phyloP scores from a whole-genome alignment of 2,329 filamentous ascomycete species.

The Bipolaris bicolor region DNA sequence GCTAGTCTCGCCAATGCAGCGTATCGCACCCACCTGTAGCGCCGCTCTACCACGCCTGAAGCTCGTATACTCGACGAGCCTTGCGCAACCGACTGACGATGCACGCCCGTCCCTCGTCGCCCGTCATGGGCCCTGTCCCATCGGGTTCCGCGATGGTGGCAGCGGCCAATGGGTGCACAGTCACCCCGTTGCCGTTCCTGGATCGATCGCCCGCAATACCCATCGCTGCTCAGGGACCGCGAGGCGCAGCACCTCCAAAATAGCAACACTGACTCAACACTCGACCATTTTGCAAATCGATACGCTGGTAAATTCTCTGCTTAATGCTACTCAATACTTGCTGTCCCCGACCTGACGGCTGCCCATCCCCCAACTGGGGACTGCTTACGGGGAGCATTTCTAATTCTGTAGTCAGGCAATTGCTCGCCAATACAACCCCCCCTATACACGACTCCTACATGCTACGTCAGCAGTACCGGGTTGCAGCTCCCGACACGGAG shows the following conservation, averaged over 20 bases:
- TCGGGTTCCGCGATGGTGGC: slow-evolving; percentile 20
- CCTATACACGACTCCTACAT: slow-evolving; percentile 2
- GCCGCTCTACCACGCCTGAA: slow-evolving; percentile 30
- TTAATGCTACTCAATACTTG: slow-evolving; percentile 22
- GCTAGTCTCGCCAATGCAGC: slow-evolving; percentile 37
- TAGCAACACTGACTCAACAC: slow-evolving; percentile 39
- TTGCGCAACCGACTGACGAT: slow-evolving; percentile 1
- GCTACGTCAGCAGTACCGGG: slow-evolving; percentile 3
- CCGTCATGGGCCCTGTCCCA: slow-evolving; percentile 31
- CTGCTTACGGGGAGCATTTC: slow-evolving; percentile 7
- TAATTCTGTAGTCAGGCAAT: neutral
- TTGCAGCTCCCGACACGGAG: neutral
- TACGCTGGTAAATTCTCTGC: slow-evolving; percentile 20
- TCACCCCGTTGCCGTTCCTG: slow-evolving; percentile 31
- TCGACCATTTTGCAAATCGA: slow-evolving; percentile 23
- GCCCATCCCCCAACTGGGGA: slow-evolving; percentile 13
- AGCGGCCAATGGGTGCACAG: slow-evolving; percentile 28
- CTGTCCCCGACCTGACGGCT: slow-evolving; percentile 19
- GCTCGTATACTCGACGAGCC: slow-evolving; percentile 25
- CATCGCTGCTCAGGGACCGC: slow-evolving; percentile 29
- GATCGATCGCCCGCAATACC: slow-evolving; percentile 42
- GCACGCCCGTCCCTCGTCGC: slow-evolving; percentile 27
- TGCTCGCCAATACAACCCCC: neutral
- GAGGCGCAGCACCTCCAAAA: slow-evolving; percentile 45
- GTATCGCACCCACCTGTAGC: slow-evolving; percentile 35